Evolutionary conservation across 176 grass and related monocot species (phyloP), one percentile per base, ranked within the genome.

Genomic region (Tillandsia fasciculata): DNA sequence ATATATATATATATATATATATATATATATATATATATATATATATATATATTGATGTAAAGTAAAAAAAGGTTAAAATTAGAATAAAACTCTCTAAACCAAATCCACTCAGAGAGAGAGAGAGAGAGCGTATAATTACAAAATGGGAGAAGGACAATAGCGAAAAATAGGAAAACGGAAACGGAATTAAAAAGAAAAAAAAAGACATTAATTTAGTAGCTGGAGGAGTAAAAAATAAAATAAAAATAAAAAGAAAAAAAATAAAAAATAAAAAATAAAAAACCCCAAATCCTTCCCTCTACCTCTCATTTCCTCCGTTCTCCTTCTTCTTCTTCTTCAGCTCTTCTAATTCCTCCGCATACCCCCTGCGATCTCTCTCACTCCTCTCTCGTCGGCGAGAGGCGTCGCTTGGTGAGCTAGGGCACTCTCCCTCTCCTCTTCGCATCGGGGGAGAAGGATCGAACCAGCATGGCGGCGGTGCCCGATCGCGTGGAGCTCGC

Each of bases 401-500:
- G 58, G 67, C 28, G 23, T 27, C 49, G 52, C 51, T 70, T 63
- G 77, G 69, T 84, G 67, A 56, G 68, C 47, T 56, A 65, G 71
- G 79, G 70, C 53, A 47, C 61, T 13, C 42, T 1, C 14, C 61
- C 73, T 26, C 28, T 56, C 11, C 26, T 54, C 22, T 42, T 42
- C 33, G 33, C 33, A 42, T 42, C 33, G 33, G 33, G 33, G 33
- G 33, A 42, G 33, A 42, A 65, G 17, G 33, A 26, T 53, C 24
- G 53, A 47, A 20, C 68, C 53, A 59, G 49, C 33, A 50, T 56
- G 49, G 51, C 69, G 64, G 89, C 87, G 86, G 67, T 70, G 66
- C 81, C 73, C 58, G 86, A 87, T 58, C 80, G 93, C 73, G 83
- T 79, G 42, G 93, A 97, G 66, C 93, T 97, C 52, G 89, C 84